phyloP scores from a whole-genome alignment of 78 protist species.

The Polysphondylium violaceum region DNA sequence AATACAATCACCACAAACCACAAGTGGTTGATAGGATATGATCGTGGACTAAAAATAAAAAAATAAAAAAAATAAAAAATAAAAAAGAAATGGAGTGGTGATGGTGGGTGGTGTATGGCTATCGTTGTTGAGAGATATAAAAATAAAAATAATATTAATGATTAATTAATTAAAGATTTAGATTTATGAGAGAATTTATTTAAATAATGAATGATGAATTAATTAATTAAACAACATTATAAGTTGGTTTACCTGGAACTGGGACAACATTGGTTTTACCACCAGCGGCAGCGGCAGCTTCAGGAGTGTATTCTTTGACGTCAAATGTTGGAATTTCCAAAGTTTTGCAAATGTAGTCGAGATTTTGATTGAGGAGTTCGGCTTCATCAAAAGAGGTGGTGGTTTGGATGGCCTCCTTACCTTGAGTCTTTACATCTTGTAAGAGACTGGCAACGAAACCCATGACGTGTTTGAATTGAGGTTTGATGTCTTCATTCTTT shows the following conservation, averaged over 20 bases:
- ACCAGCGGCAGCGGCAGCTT: neutral
- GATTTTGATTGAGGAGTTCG: conserved; percentile 21
- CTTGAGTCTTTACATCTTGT: conserved; percentile 14
- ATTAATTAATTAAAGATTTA: no score
- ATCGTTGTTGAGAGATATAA: no score
- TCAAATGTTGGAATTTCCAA: conserved; percentile 57
- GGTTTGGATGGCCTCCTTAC: conserved; percentile 53
- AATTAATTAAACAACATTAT: neutral
- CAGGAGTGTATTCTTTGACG: conserved; percentile 4
- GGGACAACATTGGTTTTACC: neutral
- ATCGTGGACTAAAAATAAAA: no score
- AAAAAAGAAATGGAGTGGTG: no score
- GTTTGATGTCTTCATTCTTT: conserved; percentile 24
- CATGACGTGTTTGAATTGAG: conserved; percentile 40
- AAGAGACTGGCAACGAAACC: conserved; percentile 18
- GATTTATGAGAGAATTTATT: no score
- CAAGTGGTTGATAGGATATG: no score
- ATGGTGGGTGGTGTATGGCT: no score
- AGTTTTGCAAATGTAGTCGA: conserved; percentile 51
- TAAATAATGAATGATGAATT: neutral
- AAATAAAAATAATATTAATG: no score
- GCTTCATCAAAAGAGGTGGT: conserved; percentile 45
- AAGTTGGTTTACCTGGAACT: conserved; percentile 60
- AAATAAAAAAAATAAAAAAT: no score
- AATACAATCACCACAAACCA: no score